A percentile compares a stretch with the other conserved stretches of the same genome.
phyloP scores from a whole-genome alignment of 2,329 filamentous ascomycete genomes.

The Trichoderma polysporum region DNA sequence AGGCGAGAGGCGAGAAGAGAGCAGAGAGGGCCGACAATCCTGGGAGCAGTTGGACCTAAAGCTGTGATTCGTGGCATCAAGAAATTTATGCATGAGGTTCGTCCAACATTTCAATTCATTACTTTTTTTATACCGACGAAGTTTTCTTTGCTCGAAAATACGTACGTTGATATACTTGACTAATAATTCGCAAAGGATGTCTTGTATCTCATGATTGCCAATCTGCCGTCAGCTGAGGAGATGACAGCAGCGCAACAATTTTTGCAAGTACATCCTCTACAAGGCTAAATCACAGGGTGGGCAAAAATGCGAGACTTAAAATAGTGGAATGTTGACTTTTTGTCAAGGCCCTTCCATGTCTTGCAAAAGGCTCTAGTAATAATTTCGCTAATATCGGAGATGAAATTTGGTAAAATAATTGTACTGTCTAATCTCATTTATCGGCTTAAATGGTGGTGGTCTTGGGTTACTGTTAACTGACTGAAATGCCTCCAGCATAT shows the following conservation, averaged over 20 bases:
- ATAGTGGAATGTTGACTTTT: not conserved
- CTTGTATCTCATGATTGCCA: conserved; percentile 23
- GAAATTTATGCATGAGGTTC: conserved; percentile 22
- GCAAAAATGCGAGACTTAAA: not conserved
- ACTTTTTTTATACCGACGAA: no score
- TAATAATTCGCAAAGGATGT: conserved; percentile 18
- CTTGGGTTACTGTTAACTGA: no score
- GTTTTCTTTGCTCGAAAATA: no score
- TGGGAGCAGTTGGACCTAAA: conserved; percentile 7
- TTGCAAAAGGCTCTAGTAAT: no score
- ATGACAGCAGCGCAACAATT: conserved; percentile 19
- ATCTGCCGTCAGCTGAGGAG: conserved; percentile 19
- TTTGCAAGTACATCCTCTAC: not conserved
- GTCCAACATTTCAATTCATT: not conserved
- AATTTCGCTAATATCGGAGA: no score
- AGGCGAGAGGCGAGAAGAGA: conserved; percentile 10
- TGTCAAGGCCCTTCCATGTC: not conserved
- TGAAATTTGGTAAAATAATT: no score
- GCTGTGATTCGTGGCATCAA: conserved; percentile 16
- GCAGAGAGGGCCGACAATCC: conserved; percentile 5
- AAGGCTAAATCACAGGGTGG: not conserved
- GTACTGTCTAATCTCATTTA: no score
- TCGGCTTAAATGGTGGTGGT: no score
- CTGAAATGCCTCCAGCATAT: no score
- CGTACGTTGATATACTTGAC: not conserved